These are phyloP conservation scores for Diaporthe aspalathi DNA, from an alignment of 2,329 filamentous ascomycete genomes.

Conservation along the genomic window DNA sequence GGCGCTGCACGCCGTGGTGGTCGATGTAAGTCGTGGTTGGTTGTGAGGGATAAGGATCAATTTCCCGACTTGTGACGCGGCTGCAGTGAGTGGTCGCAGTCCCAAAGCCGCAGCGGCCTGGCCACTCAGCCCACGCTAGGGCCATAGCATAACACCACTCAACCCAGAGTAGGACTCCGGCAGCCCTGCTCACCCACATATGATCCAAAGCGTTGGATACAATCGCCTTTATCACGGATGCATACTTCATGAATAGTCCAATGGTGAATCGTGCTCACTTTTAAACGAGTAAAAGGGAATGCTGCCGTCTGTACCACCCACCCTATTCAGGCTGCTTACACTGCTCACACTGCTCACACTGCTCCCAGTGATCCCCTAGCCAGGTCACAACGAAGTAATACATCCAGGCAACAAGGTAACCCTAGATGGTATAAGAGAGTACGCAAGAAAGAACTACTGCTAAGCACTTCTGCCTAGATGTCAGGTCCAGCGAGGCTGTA, in stretches of 20 bases:
- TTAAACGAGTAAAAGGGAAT: neutral
- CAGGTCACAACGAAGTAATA: neutral
- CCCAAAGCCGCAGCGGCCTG: conserved; percentile 16
- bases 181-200: neutral
- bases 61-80: conserved; percentile 18
- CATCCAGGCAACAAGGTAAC: conserved; percentile 2
- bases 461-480: no score
- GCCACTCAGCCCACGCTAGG: conserved; percentile 32
- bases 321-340: no score
- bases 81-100: conserved; percentile 34
- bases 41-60: conserved; percentile 32
- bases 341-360: neutral
- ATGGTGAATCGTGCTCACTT: neutral
- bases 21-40: conserved; percentile 29
- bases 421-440: neutral
- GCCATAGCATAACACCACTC: conserved; percentile 27
- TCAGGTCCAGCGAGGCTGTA: neutral
- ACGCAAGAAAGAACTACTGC: neutral
- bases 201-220: neutral
- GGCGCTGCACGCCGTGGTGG: conserved; percentile 18
- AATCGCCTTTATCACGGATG: neutral
- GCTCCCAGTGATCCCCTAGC: neutral
- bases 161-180: neutral
- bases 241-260: no score
- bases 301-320: no score